phyloP scores from a whole-genome alignment of 148 eudicot species.

The Heliosperma pusillum region DNA sequence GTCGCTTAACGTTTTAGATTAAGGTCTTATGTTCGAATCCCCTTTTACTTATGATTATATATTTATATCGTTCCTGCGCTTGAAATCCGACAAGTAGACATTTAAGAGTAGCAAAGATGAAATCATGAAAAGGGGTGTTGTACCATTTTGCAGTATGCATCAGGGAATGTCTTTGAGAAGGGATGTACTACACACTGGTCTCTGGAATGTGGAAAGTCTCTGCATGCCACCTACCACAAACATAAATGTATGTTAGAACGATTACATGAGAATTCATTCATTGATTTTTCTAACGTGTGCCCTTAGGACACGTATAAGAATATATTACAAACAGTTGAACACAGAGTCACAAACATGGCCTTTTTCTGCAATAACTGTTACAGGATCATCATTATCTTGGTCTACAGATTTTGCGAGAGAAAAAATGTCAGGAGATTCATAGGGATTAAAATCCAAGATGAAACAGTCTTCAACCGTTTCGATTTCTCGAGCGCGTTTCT shows the following conservation, averaged over 20 bases:
- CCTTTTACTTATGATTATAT: not conserved
- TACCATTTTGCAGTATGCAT: slow-evolving; percentile 50
- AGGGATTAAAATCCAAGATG: slow-evolving; percentile 41
- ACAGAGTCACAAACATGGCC: slow-evolving; percentile 33
- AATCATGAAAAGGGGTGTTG: not conserved
- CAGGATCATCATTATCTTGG: slow-evolving; percentile 15
- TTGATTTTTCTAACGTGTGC: too few species aligned
- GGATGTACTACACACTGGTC: slow-evolving; percentile 46
- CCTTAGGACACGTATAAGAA: not conserved
- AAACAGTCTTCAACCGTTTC: slow-evolving; percentile 55
- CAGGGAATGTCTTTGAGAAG: slow-evolving; percentile 45
- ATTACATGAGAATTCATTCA: too few species aligned
- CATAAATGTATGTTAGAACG: not conserved
- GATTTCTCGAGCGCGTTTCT: slow-evolving; percentile 10
- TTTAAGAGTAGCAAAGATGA: not conserved
- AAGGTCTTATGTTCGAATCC: not conserved
- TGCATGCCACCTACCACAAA: slow-evolving; percentile 47
- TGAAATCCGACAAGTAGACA: not conserved
- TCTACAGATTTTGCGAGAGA: not conserved
- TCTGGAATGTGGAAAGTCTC: slow-evolving; percentile 74
- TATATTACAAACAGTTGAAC: not conserved
- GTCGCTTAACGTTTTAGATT: not conserved
- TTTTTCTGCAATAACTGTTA: slow-evolving; percentile 42
- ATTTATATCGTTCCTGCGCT: too few species aligned
- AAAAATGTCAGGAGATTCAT: slow-evolving; percentile 15